These are phyloP conservation scores for Phytophthora chlamydospora DNA, from an alignment of 352 stramenopile species.

Conservation along the genomic window DNA sequence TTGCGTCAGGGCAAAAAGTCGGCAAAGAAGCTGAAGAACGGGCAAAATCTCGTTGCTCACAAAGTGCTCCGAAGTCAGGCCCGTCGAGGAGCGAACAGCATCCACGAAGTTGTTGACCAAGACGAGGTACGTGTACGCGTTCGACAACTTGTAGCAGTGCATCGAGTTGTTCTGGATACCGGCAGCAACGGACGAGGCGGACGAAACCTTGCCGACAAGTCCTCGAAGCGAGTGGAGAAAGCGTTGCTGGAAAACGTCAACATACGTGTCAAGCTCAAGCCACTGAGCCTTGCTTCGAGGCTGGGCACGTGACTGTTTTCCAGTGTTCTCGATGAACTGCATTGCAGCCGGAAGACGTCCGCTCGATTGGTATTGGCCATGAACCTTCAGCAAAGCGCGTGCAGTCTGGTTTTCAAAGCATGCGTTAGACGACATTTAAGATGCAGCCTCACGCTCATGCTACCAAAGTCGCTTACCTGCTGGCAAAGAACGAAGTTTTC, in stretches of 20 bases:
- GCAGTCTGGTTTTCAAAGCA: constrained; percentile 31
- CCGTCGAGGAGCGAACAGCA: constrained; percentile 28
- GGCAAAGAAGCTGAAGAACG: constrained; percentile 63
- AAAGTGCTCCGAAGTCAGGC: constrained; percentile 33
- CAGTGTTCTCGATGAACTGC: constrained; percentile 57
- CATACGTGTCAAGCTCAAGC: constrained; percentile 48
- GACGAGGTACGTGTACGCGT: constrained; percentile 62
- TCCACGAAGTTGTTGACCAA: constrained; percentile 57
- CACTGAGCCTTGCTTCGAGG: constrained; percentile 34
- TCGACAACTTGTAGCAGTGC: constrained; percentile 64
- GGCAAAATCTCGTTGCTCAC: constrained; percentile 25
- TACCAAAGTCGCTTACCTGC: constrained; percentile 55
- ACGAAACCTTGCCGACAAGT: constrained; percentile 42
- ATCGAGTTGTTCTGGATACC: constrained; percentile 70
- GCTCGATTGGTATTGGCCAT: constrained; percentile 42
- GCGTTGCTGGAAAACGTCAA: constrained; percentile 56
- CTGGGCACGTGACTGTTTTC: constrained; percentile 32
- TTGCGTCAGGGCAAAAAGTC: constrained; percentile 78
- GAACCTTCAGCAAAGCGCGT: constrained; percentile 53
- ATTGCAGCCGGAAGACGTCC: constrained; percentile 39
- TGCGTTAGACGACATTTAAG: background rate
- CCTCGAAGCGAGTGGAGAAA: constrained; percentile 56
- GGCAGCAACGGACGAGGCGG: constrained; percentile 33
- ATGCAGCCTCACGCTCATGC: too few relatives aligned
- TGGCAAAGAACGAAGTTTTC: constrained; percentile 97